Evolutionary conservation across 148 eudicot species (phyloP), one percentile per base, ranked within the genome.

Genomic region (Salicornia ramosissima): DNA sequence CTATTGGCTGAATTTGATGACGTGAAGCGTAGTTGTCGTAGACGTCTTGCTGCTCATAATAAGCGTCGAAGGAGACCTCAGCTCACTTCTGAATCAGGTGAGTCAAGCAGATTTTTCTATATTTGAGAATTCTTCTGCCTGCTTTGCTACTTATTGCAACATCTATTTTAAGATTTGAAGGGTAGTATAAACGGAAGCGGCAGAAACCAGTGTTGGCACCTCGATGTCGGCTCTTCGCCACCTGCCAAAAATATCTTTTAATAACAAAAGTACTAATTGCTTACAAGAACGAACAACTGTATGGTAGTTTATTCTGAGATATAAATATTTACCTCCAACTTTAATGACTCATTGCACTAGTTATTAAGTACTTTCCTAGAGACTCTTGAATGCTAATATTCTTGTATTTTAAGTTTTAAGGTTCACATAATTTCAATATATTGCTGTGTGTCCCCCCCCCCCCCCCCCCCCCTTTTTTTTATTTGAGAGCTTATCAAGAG

Each of bases 1-100:
- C 78, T 80, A 69, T 67, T 89, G 78, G 81, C 76, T 71, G 92
- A 92, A 81, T 92, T 92, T 77, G 97, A 92, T 78, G 90, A 86
- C 74, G 87, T 80, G 10, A 92, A 89, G 68, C 90, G 97, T 64
- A 92, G 97, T 76, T 92, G 97, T 65, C 92, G 96, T 53, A 87
- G 83, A 68, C 92, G 97, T 58, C 91, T 92, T 65, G 92, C 96
- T 61, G 90, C 83, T 24, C 97, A 92, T 74, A 92, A 92, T 64
- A 84, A 89, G 74, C 92, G 97, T 19, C 81, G 97, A 58, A 83
- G 97, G 70, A 90, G 85, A 52, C 86, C 89, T 76, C 89, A 78
- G 34, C 56, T 69, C 18, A 76, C 79, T 31, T 62, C 70, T 74
- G 77, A 80, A 42, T 45, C 85, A 43, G 79, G 79, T 65, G 64